A percentile compares a stretch with the other conserved stretches of the same genome.
phyloP scores from a whole-genome alignment of 2,329 filamentous ascomycete species.

The Arthrobotrys conoides region DNA sequence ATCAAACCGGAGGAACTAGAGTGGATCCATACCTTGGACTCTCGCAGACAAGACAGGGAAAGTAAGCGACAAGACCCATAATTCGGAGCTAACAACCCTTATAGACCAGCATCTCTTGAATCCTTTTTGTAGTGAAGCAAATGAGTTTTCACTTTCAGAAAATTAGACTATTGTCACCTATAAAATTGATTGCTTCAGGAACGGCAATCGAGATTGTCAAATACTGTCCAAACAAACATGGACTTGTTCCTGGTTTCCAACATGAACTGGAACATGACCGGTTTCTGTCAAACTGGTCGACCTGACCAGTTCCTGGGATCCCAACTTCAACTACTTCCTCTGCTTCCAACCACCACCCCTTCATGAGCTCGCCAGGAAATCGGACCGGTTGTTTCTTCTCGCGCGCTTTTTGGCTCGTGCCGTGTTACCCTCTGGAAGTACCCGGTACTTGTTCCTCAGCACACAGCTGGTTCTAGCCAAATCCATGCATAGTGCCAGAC shows the following conservation, averaged over 20 bases:
- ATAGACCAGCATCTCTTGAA: neutral
- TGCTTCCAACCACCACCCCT: neutral
- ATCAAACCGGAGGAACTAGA: conserved; percentile 36
- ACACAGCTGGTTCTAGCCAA: conserved; percentile 45
- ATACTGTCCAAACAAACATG: conserved; percentile 8
- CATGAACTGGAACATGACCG: conserved; percentile 2
- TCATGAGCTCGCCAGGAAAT: conserved; percentile 23
- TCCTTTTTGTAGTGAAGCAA: conserved; percentile 17
- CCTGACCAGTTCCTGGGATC: neutral
- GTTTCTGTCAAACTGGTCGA: conserved; percentile 16
- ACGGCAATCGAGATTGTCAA: conserved; percentile 9
- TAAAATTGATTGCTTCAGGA: neutral
- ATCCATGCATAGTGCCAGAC: conserved; percentile 58
- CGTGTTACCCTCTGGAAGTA: conserved; percentile 55
- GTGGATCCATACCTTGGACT: conserved; percentile 35
- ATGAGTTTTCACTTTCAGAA: conserved; percentile 17
- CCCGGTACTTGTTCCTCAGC: conserved; percentile 41
- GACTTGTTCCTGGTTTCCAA: conserved; percentile 8
- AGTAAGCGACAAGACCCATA: conserved; percentile 38
- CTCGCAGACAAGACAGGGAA: conserved; percentile 23
- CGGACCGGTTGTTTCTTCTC: conserved; percentile 35
- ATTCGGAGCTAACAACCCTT: conserved; percentile 20
- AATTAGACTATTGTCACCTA: conserved; percentile 12
- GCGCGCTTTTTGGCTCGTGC: conserved; percentile 44
- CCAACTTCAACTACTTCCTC: no score